Evolutionary conservation across 1,139 yeast genomes (phyloP), one percentile per base, ranked within the genome.

Genomic region (Candida sanyaensis): DNA sequence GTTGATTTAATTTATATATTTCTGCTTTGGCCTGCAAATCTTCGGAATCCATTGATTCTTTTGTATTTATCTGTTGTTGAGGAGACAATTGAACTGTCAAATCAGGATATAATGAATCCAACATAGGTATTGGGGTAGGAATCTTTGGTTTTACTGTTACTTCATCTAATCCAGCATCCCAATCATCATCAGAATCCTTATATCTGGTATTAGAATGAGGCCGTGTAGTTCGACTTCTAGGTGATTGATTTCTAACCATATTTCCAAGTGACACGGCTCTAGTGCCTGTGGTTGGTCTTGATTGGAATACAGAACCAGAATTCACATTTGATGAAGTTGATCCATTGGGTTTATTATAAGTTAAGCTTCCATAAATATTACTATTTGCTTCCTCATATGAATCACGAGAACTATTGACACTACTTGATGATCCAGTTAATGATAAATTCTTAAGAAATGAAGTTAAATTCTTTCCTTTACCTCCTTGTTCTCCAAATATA

Each of bases 161-260:
- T 54, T 75, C 86, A 53, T 86, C 90, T 41, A 90, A 75, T 36
- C 84, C 87, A 4, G 96, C 95, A 62, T 90, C 92, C 97, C 97
- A 91, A 64, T 90, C 97, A 58, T 88, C 96, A 62, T 90, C 97
- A 43, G 84, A 65, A 60, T 88, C 96, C 21, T 79, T 69, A 55
- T 81, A 83, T 47, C 65, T 61, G 33, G 57, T 53, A 13, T 29
- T 48, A 21, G 55, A 48, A 31, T 39, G 47, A 4, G 55, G 46
- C 36, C 55, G 37, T 11, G 45, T 42, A 26, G 37, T 42, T 2
- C 36, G 48, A 31, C 46, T 47, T 27, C 49, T 30, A 13, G 45
- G 43, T 30, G 28, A 31, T 24, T 21, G 38, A 9, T 42, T 41
- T 17, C 33, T 26, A 12, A 17, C 43, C 32, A 30, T 11, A 12